phyloP scores from a whole-genome alignment of 2,329 filamentous ascomycete species.

The Fusarium zealandicum region DNA sequence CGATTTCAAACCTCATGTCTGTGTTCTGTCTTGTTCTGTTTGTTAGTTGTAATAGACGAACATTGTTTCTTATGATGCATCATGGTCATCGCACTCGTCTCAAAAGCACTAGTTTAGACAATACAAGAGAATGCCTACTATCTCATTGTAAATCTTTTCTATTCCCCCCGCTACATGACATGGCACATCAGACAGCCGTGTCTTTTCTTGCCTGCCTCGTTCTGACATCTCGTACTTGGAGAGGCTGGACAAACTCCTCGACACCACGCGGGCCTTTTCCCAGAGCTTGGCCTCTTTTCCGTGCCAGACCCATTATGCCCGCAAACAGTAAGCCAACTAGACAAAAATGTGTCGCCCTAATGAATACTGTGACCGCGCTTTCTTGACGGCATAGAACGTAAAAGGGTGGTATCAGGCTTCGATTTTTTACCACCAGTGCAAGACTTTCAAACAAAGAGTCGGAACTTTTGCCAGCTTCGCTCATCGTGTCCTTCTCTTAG shows the following conservation, averaged over 20 bases:
- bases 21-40: conserved; percentile 35
- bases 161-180: conserved; percentile 9
- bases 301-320: conserved; percentile 23
- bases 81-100: conserved; percentile 34
- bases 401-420: conserved; percentile 7
- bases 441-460: conserved; percentile 9
- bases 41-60: conserved; percentile 32
- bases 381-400: conserved; percentile 15
- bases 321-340: conserved; percentile 11
- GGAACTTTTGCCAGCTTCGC: conserved; percentile 17
- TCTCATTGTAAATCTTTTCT: conserved; percentile 28
- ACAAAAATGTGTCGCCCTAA: conserved; percentile 10
- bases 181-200: background rate
- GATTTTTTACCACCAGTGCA: conserved; percentile 7
- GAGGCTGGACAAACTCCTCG: conserved; percentile 19
- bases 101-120: conserved; percentile 40
- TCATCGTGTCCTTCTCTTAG: conserved; percentile 23
- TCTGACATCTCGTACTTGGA: conserved; percentile 4
- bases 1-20: conserved; percentile 23
- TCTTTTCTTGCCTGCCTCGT: background rate
- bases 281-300: conserved; percentile 26
- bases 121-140: conserved; percentile 37
- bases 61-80: conserved; percentile 36
- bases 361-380: conserved; percentile 3
- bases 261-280: conserved; percentile 31